phyloP scores from a whole-genome alignment of 2,329 filamentous ascomycete genomes.

The Diaporthe caulivora region DNA sequence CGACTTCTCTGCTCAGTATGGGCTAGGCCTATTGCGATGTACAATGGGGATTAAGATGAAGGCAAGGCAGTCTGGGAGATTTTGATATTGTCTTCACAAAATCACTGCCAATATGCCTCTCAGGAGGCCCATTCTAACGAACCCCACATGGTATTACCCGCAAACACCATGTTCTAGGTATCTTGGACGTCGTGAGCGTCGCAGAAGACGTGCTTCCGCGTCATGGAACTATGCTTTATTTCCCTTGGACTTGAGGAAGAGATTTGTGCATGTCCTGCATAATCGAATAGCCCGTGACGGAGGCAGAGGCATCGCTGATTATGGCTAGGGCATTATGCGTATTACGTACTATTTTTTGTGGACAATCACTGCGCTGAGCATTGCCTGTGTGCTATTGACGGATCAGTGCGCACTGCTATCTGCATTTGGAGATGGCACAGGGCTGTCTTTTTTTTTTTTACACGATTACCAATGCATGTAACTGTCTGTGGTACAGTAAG shows the following conservation, averaged over 20 bases:
- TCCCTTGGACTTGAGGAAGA: background rate
- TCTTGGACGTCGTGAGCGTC: background rate
- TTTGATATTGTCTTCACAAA: background rate
- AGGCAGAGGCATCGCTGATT: background rate
- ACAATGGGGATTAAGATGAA: too few species aligned
- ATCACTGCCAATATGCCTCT: background rate
- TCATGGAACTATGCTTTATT: too few species aligned
- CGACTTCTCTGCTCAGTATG: background rate
- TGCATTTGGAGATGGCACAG: background rate
- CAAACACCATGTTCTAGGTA: background rate
- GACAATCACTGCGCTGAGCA: background rate
- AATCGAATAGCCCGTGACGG: background rate
- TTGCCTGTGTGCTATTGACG: background rate
- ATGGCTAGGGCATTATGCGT: background rate
- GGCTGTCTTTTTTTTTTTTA: too few species aligned
- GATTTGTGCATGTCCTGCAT: background rate
- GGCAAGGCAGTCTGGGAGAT: too few species aligned
- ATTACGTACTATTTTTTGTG: background rate
- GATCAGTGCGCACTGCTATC: too few species aligned
- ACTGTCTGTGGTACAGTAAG: background rate
- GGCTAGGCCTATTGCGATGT: background rate
- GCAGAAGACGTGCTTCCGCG: background rate
- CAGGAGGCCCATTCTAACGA: background rate
- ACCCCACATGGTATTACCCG: background rate
- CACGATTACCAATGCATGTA: background rate